phyloP scores from a whole-genome alignment of 2,329 filamentous ascomycete genomes.

The Raffaelea arxii region DNA sequence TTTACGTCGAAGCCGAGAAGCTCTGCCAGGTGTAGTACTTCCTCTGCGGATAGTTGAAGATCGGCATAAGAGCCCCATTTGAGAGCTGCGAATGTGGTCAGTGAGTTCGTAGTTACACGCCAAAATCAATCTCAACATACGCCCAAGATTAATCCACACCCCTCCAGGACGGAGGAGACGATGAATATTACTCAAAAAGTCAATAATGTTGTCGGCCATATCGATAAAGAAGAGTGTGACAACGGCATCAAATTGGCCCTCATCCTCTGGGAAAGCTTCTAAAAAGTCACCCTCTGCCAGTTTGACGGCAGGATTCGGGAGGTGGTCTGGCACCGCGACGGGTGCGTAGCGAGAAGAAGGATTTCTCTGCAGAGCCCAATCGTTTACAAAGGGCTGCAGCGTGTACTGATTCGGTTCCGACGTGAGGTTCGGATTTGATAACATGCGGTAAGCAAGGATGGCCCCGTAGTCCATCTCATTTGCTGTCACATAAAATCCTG shows the following conservation, averaged over 20 bases:
- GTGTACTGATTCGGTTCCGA: neutral
- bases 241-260: conserved; percentile 1
- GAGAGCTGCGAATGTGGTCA: neutral
- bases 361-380: neutral
- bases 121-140: neutral
- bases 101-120: neutral
- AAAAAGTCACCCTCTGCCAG: conserved; percentile 2
- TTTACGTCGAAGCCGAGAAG: conserved; percentile 1
- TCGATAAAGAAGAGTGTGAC: conserved; percentile 3
- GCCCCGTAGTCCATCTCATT: conserved; percentile 1
- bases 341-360: neutral
- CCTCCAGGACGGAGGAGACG: neutral
- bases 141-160: conserved; percentile 3
- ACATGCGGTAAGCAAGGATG: neutral
- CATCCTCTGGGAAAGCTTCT: neutral
- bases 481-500: neutral
- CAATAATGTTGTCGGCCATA: conserved; percentile 2
- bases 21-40: conserved; percentile 3
- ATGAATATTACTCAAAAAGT: conserved; percentile 3
- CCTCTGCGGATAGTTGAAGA: conserved; percentile 1
- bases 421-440: neutral
- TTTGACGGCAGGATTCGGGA: neutral
- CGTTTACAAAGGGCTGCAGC: conserved; percentile 2
- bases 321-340: neutral
- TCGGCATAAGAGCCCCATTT: neutral